Base-by-base conservation (phyloP, 306 rosid genomes). In the Glycine latifolia region DNA sequence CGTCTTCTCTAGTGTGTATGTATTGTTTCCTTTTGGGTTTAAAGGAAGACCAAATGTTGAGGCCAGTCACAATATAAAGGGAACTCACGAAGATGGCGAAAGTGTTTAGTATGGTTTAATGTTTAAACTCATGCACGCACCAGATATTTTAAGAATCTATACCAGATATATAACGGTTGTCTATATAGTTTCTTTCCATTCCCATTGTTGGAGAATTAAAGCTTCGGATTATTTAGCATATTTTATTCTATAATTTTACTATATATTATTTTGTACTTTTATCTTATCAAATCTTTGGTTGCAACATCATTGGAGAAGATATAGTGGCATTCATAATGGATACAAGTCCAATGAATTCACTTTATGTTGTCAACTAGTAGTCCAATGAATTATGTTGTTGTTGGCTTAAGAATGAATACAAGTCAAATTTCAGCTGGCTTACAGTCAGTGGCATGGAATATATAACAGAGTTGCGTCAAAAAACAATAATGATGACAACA, bases 291-390 rank as follows among this genome's bases (percentile, higher is more conserved):
- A 26, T 71, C 31, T 31, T 50, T 2, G 14, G 5, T 26, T 35
- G 39, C 39, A 35, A 35, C 81, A 65, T 35, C 10, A 10, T 52
- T 37, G 47, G 44, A 6, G 46, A 52, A 67, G 56, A 16, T 15
- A 26, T 20, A 5, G 55, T 50, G 16, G 17, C 59, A 53, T 13
- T 53, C 3, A 16, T 15, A 52, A 52, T 52, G 8, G 16, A 56
- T 56, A 56, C 62, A 15, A 56, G 31, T 56, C 10, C 62, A 16
- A 16, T 56, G 13, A 2, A 55, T n/a, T 55, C 60, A 12, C 12
- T 82, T 68, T 47, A 58, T 58, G 56, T 15, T 75, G 55, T 37
- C 31, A 55, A 67, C 76, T 10, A 56, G 76, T 59, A 66, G 60
- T 65, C 56, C 63, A 7, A 15, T 77, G 52, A 3, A 52, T 78